Evolutionary conservation across 2,329 filamentous ascomycete genomes (phyloP).

Genomic region (Paraphoma sp.): DNA sequence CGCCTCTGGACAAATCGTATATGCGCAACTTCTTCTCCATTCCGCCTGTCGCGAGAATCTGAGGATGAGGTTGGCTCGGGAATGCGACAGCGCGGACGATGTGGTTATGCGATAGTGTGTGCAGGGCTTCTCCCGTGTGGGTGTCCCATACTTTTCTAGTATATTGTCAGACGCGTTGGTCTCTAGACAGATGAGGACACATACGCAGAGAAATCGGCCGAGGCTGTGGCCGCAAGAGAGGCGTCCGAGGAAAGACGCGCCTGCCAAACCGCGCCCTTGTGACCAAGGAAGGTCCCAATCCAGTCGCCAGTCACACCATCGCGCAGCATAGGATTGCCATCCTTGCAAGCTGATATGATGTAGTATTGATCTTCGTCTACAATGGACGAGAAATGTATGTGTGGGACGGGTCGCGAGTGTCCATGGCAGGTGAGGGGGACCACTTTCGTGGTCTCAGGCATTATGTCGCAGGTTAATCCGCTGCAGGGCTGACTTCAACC

Average conservation of each 20-base stretch:
- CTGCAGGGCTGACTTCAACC: neutral
- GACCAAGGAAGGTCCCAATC: slow-evolving; percentile 96
- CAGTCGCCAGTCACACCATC: slow-evolving; percentile 83
- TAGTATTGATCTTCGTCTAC: slow-evolving; percentile 87
- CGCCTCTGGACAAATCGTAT: slow-evolving; percentile 77
- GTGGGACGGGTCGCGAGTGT: slow-evolving; percentile 89
- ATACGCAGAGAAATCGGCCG: slow-evolving; percentile 93
- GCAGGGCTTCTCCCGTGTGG: slow-evolving; percentile 86
- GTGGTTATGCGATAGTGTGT: slow-evolving; percentile 88
- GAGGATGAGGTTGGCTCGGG: slow-evolving; percentile 73
- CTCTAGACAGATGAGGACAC: slow-evolving; percentile 30
- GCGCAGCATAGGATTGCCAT: slow-evolving; percentile 98
- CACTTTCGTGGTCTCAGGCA: slow-evolving; percentile 61
- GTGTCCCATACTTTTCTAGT: slow-evolving; percentile 94
- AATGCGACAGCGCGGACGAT: slow-evolving; percentile 96
- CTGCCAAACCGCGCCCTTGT: slow-evolving; percentile 98
- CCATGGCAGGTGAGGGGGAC: slow-evolving; percentile 94
- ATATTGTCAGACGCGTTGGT: slow-evolving; percentile 34
- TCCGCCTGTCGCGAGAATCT: slow-evolving; percentile 86
- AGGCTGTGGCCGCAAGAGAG: slow-evolving; percentile 86
- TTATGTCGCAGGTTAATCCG: slow-evolving; percentile 16
- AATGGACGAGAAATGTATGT: slow-evolving; percentile 86
- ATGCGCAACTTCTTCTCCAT: slow-evolving; percentile 96
- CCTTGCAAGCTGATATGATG: slow-evolving; percentile 93
- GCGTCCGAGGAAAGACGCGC: slow-evolving; percentile 89